These are phyloP conservation scores for Nakazawaea holstii DNA, from an alignment of 805 yeast genomes.

Conservation along the genomic window DNA sequence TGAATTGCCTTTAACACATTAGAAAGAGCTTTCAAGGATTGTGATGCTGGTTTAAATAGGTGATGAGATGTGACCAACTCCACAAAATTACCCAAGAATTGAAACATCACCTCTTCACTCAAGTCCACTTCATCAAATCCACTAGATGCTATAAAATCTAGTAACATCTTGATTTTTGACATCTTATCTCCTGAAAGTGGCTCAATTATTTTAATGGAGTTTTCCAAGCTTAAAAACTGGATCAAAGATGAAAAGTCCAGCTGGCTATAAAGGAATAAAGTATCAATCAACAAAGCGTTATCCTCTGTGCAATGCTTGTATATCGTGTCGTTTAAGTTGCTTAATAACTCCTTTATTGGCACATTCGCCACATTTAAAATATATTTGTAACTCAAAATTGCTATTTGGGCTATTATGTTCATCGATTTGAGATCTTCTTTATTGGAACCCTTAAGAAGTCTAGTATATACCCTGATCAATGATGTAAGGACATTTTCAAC, in stretches of 20 bases:
- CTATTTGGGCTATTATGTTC: conserved; percentile 5
- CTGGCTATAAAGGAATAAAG: neutral
- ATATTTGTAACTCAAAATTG: conserved; percentile 13
- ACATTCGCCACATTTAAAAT: conserved; percentile 11
- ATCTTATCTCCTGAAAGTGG: neutral
- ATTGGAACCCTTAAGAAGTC: conserved; percentile 10
- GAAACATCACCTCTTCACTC: neutral
- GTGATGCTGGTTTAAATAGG: conserved; percentile 4
- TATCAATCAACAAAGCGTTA: neutral
- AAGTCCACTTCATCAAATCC: neutral
- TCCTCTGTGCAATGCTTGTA: neutral
- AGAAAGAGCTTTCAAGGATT: conserved; percentile 14
- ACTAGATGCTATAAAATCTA: neutral
- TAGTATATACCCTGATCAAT: conserved; percentile 8
- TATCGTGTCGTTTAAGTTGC: neutral
- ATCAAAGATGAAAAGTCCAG: neutral
- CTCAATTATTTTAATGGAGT: neutral
- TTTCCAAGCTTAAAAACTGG: conserved; percentile 3
- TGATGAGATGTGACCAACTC: neutral
- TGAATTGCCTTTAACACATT: conserved; percentile 15
- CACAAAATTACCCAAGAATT: conserved; percentile 1
- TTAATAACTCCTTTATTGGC: neutral
- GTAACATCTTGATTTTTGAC: neutral
- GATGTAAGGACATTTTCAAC: conserved; percentile 10
- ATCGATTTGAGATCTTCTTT: neutral